phyloP scores from a whole-genome alignment of 331 rosid species.

The Rhamnella rubrinervis region DNA sequence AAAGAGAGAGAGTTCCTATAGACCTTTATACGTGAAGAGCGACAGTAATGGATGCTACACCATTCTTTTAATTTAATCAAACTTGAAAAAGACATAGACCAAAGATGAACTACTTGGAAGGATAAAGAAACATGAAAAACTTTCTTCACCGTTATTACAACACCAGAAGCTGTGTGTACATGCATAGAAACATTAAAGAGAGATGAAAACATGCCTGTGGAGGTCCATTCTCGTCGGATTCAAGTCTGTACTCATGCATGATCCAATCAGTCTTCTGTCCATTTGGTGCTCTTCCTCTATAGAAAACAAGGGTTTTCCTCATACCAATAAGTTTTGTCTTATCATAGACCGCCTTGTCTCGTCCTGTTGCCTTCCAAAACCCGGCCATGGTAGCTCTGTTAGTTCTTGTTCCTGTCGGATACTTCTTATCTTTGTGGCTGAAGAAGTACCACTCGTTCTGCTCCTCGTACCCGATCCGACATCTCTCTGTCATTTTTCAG shows the following conservation, averaged over 20 bases:
- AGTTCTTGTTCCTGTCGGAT: slow-evolving; percentile 85
- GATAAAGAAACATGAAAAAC: not conserved
- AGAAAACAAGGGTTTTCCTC: slow-evolving; percentile 97
- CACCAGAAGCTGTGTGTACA: not conserved
- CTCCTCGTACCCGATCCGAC: slow-evolving; percentile 94
- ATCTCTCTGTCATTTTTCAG: slow-evolving; percentile 49
- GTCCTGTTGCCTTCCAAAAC: slow-evolving; percentile 97
- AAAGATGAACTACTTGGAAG: too few relatives aligned
- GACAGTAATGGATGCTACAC: slow-evolving; percentile 1
- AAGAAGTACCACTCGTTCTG: slow-evolving; percentile 96
- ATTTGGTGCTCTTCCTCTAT: slow-evolving; percentile 94
- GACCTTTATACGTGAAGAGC: not conserved
- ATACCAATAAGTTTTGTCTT: slow-evolving; percentile 77
- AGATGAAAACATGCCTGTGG: slow-evolving; percentile 65
- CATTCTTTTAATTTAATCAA: not conserved
- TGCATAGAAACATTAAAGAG: not conserved
- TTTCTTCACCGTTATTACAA: not conserved
- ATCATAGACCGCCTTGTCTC: slow-evolving; percentile 90
- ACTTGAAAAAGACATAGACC: too few relatives aligned
- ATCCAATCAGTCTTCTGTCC: slow-evolving; percentile 97
- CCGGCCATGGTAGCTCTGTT: slow-evolving; percentile 93
- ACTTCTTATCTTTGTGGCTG: slow-evolving; percentile 91
- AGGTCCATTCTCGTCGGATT: slow-evolving; percentile 77
- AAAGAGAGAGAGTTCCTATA: not conserved
- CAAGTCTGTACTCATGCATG: slow-evolving; percentile 93